Conservation (phyloP, 2,329 filamentous ascomycete species). For the Pezicula carpinea region DNA sequence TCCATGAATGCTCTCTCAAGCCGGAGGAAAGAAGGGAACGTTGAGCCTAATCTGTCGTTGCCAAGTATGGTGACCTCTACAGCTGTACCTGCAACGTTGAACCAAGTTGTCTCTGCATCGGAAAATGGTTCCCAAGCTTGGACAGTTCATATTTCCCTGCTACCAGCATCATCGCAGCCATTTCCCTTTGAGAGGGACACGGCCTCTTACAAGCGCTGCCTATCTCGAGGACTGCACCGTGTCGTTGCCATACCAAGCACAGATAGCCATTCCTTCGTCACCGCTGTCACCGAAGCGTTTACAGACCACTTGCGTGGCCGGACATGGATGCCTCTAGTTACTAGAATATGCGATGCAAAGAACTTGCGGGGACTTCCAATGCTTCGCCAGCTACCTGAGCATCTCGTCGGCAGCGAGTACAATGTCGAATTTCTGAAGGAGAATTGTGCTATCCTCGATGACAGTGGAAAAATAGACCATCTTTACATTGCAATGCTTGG, state of each 20-base stretch:
- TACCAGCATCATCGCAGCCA: slow-evolving; percentile 48
- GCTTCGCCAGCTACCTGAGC: slow-evolving; percentile 47
- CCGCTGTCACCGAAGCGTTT: slow-evolving; percentile 46
- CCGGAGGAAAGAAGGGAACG: slow-evolving; percentile 5
- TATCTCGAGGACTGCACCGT: slow-evolving; percentile 55
- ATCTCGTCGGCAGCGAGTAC: slow-evolving; percentile 38
- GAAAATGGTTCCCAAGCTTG: slow-evolving; percentile 37
- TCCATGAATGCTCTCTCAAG: slow-evolving; percentile 3
- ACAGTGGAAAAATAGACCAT: slow-evolving; percentile 51
- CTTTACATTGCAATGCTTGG: slow-evolving; percentile 54
- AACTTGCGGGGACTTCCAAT: slow-evolving; percentile 52
- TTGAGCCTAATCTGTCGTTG: not conserved
- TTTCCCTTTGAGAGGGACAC: slow-evolving; percentile 61
- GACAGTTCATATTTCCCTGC: slow-evolving; percentile 56
- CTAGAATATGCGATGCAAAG: slow-evolving; percentile 51
- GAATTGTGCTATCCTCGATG: slow-evolving; percentile 52
- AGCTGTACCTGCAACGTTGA: not conserved
- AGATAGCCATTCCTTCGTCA: slow-evolving; percentile 43
- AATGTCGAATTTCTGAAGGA: slow-evolving; percentile 46
- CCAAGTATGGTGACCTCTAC: not conserved
- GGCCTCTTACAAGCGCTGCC: slow-evolving; percentile 54
- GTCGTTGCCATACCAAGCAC: slow-evolving; percentile 49
- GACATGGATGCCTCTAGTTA: slow-evolving; percentile 54
- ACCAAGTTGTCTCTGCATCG: slow-evolving; percentile 12
- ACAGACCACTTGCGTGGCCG: slow-evolving; percentile 43